Percentiles rank a stretch among this genome's conserved stretches.
Conservation (phyloP, 306 rosid genomes). For the Sphenostylis stenocarpa region DNA sequence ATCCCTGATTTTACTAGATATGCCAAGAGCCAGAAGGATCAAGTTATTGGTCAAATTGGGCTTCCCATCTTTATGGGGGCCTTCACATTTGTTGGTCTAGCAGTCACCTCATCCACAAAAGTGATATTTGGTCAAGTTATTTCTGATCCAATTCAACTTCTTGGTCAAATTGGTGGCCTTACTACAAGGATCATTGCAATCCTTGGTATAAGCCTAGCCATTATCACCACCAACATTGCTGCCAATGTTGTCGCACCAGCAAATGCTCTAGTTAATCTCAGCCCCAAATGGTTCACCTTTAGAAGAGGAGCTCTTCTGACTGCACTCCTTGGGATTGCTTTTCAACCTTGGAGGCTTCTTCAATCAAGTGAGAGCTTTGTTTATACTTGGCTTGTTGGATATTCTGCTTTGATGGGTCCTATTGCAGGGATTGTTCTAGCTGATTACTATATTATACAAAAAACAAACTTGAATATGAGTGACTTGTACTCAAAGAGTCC, state of each 20-base stretch:
- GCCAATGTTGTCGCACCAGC: slow-evolving; percentile 97
- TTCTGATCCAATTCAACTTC: slow-evolving; percentile 75
- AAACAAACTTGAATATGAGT: slow-evolving; percentile 38
- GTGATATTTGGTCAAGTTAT: slow-evolving; percentile 78
- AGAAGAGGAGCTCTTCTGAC: slow-evolving; percentile 72
- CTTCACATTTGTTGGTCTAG: slow-evolving; percentile 87
- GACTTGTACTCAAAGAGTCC: slow-evolving; percentile 72
- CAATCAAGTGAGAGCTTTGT: slow-evolving; percentile 92
- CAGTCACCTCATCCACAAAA: slow-evolving; percentile 78
- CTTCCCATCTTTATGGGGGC: slow-evolving; percentile 88
- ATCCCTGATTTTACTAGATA: slow-evolving; percentile 89
- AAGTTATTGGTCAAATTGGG: slow-evolving; percentile 78
- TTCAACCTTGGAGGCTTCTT: slow-evolving; percentile 92
- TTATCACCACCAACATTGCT: slow-evolving; percentile 82
- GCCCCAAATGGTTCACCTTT: slow-evolving; percentile 67
- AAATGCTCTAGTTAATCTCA: slow-evolving; percentile 84
- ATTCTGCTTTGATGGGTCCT: slow-evolving; percentile 89
- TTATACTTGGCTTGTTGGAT: slow-evolving; percentile 87
- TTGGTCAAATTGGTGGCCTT: slow-evolving; percentile 75
- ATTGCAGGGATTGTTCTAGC: slow-evolving; percentile 71
- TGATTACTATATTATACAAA: slow-evolving; percentile 68
- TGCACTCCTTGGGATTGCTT: slow-evolving; percentile 76
- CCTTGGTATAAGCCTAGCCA: slow-evolving; percentile 76
- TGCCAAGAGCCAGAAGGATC: slow-evolving; percentile 70
- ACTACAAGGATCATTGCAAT: slow-evolving; percentile 64